phyloP scores from a whole-genome alignment of 768 basidiomycete species.

The Tylopilus intermedius region DNA sequence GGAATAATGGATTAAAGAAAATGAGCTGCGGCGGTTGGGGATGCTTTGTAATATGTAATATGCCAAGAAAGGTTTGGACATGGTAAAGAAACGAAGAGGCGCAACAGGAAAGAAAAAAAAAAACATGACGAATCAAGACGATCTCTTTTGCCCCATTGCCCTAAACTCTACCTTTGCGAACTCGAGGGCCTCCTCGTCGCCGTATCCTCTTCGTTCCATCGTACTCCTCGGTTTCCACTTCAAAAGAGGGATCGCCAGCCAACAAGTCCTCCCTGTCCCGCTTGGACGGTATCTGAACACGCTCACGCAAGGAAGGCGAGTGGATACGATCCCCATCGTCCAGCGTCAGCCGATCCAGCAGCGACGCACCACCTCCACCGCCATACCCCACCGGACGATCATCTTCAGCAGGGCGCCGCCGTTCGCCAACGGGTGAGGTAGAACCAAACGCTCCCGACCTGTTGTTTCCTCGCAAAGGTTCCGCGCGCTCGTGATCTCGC shows the following conservation, averaged over 20 bases:
- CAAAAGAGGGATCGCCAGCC: constrained; percentile 8
- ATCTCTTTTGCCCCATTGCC: background rate
- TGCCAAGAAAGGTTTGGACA: background rate
- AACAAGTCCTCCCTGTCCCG: constrained; percentile 30
- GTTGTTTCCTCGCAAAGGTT: constrained; percentile 15
- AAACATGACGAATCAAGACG: background rate
- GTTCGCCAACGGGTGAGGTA: constrained; percentile 14
- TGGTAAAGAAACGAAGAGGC: background rate
- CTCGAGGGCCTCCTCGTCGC: constrained; percentile 18
- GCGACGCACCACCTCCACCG: constrained; percentile 27
- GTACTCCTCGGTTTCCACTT: constrained; percentile 18
- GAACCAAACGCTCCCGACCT: constrained; percentile 1
- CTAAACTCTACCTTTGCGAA: constrained; percentile 21
- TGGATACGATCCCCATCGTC: constrained; percentile 12
- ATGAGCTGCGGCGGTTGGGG: background rate
- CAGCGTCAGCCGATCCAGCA: constrained; percentile 36
- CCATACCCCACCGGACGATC: background rate
- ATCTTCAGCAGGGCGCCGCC: constrained; percentile 14
- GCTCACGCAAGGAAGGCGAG: constrained; percentile 31
- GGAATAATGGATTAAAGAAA: constrained; percentile 13
- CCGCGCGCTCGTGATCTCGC: constrained; percentile 17
- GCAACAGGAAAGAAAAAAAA: background rate
- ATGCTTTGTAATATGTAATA: constrained; percentile 6
- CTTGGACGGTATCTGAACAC: constrained; percentile 36
- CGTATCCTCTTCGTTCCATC: constrained; percentile 24